A percentile compares a stretch with the other conserved stretches of the same genome.
These are phyloP conservation scores for Paecilomyces variotii DNA, from an alignment of 2,329 filamentous ascomycete genomes.

Conservation along the genomic window DNA sequence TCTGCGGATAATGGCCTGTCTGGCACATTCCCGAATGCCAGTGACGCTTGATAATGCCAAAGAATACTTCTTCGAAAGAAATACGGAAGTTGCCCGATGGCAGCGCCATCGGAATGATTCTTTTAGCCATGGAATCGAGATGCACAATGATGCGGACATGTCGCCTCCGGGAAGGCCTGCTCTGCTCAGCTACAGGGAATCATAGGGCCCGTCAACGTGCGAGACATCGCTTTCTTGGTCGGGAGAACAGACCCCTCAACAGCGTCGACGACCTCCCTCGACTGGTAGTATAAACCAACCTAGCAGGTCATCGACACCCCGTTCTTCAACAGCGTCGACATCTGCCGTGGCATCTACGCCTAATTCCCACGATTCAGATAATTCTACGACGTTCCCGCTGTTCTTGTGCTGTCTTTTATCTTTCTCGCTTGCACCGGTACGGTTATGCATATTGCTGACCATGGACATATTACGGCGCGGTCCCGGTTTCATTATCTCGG, in stretches of 20 bases:
- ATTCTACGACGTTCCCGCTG: background rate
- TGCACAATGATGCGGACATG: constrained; percentile 5
- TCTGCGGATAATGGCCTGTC: constrained; percentile 9
- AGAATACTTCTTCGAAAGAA: background rate
- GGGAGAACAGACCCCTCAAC: background rate
- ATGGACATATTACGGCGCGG: background rate
- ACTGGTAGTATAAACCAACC: background rate
- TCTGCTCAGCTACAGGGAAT: constrained; percentile 1
- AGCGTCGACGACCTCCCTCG: background rate
- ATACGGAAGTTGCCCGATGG: background rate
- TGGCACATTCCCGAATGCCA: background rate
- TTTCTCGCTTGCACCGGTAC: background rate
- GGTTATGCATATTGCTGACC: background rate
- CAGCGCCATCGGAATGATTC: constrained; percentile 1
- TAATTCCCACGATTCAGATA: background rate
- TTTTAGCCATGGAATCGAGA: constrained; percentile 3
- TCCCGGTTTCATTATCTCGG: background rate
- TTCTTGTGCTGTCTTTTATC: background rate
- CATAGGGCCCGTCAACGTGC: constrained; percentile 4
- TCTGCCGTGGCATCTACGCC: background rate
- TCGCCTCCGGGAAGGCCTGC: constrained; percentile 2
- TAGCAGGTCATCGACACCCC: background rate
- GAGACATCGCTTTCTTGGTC: background rate
- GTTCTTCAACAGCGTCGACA: background rate
- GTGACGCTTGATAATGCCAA: background rate